These are phyloP conservation scores for Eucalyptus pauciflora DNA, from an alignment of 345 rosid species.

Conservation along the genomic window DNA sequence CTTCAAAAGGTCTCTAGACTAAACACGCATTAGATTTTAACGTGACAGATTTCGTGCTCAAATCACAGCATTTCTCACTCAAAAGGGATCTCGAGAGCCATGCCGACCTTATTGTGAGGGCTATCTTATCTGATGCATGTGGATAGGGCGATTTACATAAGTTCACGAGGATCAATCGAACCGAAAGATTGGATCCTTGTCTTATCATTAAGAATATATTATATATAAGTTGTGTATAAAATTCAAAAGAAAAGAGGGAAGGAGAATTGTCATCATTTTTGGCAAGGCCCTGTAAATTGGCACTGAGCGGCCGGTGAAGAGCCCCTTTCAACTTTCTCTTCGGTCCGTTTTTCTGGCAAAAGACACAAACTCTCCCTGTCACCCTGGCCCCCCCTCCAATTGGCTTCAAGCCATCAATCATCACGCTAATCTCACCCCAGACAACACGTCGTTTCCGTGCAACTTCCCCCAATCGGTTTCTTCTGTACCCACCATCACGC, in stretches of 20 bases:
- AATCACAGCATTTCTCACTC: neutral
- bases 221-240: neutral
- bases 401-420: neutral
- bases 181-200: neutral
- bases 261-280: neutral
- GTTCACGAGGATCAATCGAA: neutral
- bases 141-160: neutral
- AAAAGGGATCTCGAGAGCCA: neutral
- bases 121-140: fast-evolving
- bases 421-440: neutral
- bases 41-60: neutral
- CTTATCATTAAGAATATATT: neutral
- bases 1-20: neutral
- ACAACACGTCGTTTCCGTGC: neutral
- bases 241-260: neutral
- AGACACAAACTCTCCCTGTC: slow-evolving; percentile 11
- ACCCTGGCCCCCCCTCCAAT: neutral
- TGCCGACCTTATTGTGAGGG: neutral
- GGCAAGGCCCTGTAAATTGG: neutral
- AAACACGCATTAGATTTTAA: fast-evolving
- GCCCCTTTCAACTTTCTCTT: slow-evolving; percentile 44
- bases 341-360: slow-evolving; percentile 14
- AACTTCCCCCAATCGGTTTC: neutral
- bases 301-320: slow-evolving; percentile 38
- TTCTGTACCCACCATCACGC: neutral